Evolutionary conservation across 345 rosid species (phyloP).

Genomic region (Raphanus sativus): DNA sequence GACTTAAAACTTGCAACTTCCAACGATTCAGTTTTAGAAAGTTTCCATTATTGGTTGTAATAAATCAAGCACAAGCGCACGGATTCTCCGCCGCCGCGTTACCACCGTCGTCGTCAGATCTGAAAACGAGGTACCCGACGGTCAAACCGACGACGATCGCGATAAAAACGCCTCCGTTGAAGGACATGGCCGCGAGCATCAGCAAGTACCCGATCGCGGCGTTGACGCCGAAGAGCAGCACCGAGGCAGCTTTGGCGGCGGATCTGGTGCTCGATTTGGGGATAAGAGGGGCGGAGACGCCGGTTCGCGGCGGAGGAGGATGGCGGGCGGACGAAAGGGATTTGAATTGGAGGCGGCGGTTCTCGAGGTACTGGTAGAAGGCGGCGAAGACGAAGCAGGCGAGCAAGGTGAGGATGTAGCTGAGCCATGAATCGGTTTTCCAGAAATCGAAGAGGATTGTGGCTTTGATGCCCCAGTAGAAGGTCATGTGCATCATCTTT

Average conservation of each 20-base stretch:
- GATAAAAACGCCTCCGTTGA: constrained; percentile 81
- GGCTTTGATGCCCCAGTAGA: constrained; percentile 75
- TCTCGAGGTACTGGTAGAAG: constrained; percentile 69
- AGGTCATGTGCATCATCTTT: constrained; percentile 96
- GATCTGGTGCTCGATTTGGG: constrained; percentile 34
- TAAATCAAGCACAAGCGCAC: constrained; percentile 61
- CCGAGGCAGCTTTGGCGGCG: constrained; percentile 44
- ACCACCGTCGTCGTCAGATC: constrained; percentile 44
- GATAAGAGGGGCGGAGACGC: constrained; percentile 44
- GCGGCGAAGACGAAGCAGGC: constrained; percentile 64
- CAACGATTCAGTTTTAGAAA: too few relatives aligned
- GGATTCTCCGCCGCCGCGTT: constrained; percentile 40
- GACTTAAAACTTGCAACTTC: too few relatives aligned
- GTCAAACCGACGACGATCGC: constrained; percentile 64
- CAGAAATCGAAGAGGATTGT: constrained; percentile 68
- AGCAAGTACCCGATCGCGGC: constrained; percentile 71
- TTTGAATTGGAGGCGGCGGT: constrained; percentile 51
- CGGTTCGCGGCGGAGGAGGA: constrained; percentile 15
- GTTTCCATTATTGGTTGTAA: too few relatives aligned
- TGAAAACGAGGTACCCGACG: constrained; percentile 56
- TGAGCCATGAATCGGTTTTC: constrained; percentile 61
- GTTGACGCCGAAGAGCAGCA: constrained; percentile 59
- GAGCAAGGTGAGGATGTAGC: constrained; percentile 61
- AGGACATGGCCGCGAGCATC: constrained; percentile 85
- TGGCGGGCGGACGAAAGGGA: constrained; percentile 33